Conservation (phyloP, 2,329 filamentous ascomycete species). For the Septoria linicola region DNA sequence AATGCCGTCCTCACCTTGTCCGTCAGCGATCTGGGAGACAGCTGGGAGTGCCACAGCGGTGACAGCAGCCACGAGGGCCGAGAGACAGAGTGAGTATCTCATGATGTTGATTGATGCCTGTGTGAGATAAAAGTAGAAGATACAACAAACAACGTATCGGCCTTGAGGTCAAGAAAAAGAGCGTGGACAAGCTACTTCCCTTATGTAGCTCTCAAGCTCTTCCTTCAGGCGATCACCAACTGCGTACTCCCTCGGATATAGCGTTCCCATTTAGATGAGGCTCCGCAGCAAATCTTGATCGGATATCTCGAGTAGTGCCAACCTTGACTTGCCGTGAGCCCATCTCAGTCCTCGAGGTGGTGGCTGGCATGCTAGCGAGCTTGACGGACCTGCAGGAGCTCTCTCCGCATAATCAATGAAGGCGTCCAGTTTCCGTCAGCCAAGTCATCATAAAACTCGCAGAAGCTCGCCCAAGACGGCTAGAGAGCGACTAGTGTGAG, state of each 20-base stretch:
- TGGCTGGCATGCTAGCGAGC: too few relatives aligned
- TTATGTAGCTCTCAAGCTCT: neutral
- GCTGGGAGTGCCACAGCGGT: constrained; percentile 10
- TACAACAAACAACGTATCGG: neutral
- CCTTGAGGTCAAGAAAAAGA: neutral
- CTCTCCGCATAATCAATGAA: neutral
- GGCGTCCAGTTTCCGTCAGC: neutral
- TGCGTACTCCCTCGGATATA: neutral
- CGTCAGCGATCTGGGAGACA: neutral
- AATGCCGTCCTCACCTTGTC: neutral
- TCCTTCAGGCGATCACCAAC: neutral
- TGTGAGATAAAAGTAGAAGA: neutral
- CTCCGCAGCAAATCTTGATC: neutral
- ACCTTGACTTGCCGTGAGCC: neutral
- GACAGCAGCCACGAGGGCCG: constrained; percentile 13
- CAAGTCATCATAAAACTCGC: neutral
- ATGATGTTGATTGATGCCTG: constrained; percentile 1
- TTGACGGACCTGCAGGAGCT: neutral
- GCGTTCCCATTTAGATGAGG: neutral
- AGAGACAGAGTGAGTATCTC: constrained; percentile 17
- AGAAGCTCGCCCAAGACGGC: neutral
- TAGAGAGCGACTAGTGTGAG: neutral
- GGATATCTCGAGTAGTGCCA: neutral
- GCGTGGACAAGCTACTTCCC: neutral
- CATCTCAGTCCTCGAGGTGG: too few relatives aligned